Evolutionary conservation across 2,329 filamentous ascomycete genomes (phyloP), one percentile per base, ranked within the genome.

Genomic region (Hymenoscyphus occultus): DNA sequence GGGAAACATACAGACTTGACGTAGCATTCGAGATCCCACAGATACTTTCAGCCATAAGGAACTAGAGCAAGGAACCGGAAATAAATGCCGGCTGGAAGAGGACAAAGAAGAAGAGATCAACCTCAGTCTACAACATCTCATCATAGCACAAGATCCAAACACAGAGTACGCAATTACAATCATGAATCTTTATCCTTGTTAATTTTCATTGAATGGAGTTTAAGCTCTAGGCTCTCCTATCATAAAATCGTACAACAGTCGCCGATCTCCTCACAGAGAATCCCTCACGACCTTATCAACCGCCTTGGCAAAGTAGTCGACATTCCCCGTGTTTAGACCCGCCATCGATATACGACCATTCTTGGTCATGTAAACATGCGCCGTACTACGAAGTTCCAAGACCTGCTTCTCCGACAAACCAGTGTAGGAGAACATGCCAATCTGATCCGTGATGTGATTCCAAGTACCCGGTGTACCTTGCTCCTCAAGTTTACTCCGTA

Each of bases 291-390:
- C 91, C 78, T 90, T 90, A 76, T 97, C 90, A 13, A 98, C 86
- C 0, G 94, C 92, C 78, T 90, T 88, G 59, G 93, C 95, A 74
- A 98, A 91, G 80, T 97, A 97, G 63, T 97, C 92, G 65, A 98
- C 84, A 76, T 98, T 99, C 74, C 89, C 81, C 32, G 91, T 90
- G 79, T 98, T 98, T 71, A 98, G 81, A n/a, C 95, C 95, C 5
- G 95, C 95, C 94, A 99, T 98, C 76, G 91, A 96, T 79, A 98
- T 97, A 59, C 95, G 90, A 28, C 95, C 95, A 76, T 99, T 99
- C 86, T 97, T 97, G 71, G 94, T 98, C 86, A 94, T 93, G 80
- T 95, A 95, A 62, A 95, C 83, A 77, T 95, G 91, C 66, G 83
- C 86, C 60, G 91, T 85, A 67, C 86, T 82, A 61, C 89, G 84